These are phyloP conservation scores for Leucosporidium creatinivorum DNA, from an alignment of 768 basidiomycete genomes.

Conservation along the genomic window DNA sequence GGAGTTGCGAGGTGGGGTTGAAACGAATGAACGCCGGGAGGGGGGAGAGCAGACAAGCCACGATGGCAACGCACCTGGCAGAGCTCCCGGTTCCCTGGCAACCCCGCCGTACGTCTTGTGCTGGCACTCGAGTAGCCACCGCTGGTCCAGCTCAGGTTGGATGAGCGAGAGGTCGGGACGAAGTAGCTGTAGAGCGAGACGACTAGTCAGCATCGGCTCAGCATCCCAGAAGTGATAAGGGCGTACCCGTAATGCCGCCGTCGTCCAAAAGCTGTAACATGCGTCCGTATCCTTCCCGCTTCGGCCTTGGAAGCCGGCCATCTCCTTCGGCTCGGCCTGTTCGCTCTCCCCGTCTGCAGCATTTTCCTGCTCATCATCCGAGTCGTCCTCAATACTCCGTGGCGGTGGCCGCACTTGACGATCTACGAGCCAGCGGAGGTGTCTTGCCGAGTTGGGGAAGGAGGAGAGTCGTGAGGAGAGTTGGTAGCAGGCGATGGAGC, in stretches of 20 bases:
- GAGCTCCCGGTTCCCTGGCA: constrained; percentile 69
- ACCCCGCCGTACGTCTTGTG: constrained; percentile 77
- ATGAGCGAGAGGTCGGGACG: constrained; percentile 39
- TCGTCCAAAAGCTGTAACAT: constrained; percentile 96
- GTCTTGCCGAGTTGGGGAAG: constrained; percentile 47
- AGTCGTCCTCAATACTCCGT: background rate
- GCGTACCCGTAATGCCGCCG: constrained; percentile 66
- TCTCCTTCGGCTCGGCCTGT: constrained; percentile 19
- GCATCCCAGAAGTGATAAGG: background rate
- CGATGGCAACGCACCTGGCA: constrained; percentile 54
- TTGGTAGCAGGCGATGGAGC: constrained; percentile 67
- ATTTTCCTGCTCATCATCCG: background rate
- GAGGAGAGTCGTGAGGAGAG: constrained; percentile 46
- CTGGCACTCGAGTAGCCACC: constrained; percentile 69
- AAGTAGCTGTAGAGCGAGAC: background rate
- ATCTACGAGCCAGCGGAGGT: constrained; percentile 68
- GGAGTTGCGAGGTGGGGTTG: too few relatives aligned
- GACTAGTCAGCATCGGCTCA: background rate
- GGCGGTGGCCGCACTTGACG: constrained; percentile 52
- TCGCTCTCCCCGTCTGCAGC: background rate
- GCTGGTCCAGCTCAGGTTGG: constrained; percentile 51
- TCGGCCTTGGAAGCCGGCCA: constrained; percentile 79
- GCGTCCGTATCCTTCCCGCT: constrained; percentile 82
- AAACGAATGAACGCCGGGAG: background rate
- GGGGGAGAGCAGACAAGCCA: constrained; percentile 9